Evolutionary conservation across 768 basidiomycete genomes (phyloP).

Genomic region (Tubosaeta sp.): DNA sequence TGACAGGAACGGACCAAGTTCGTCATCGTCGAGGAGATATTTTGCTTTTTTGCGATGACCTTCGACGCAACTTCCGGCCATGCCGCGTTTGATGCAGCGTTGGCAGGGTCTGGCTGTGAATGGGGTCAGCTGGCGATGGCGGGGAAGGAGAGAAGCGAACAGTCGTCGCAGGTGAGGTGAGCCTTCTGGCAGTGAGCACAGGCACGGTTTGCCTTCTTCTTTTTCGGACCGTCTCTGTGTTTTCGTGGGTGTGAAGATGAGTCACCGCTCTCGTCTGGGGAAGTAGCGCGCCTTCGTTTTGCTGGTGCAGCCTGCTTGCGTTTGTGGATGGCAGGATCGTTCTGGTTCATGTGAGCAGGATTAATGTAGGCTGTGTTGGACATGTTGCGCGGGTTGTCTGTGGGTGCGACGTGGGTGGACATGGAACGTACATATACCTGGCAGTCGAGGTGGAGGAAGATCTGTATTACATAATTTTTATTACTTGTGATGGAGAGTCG

Average conservation of each 20-base stretch:
- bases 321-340: constrained; percentile 27
- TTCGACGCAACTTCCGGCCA: constrained; percentile 84
- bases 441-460: constrained; percentile 8
- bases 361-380: constrained; percentile 34
- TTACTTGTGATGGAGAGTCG: constrained; percentile 13
- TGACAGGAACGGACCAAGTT: constrained; percentile 59
- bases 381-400: constrained; percentile 5
- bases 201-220: constrained; percentile 92
- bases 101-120: constrained; percentile 88
- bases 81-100: constrained; percentile 91
- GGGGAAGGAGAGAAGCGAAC: constrained; percentile 46
- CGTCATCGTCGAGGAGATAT: constrained; percentile 91
- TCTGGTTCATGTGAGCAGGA: constrained; percentile 37
- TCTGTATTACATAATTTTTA: constrained; percentile 19
- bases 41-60: constrained; percentile 98
- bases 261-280: constrained; percentile 54
- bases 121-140: constrained; percentile 9
- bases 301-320: constrained; percentile 38
- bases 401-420: constrained; percentile 2
- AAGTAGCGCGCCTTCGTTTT: constrained; percentile 63
- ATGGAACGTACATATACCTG: not conserved
- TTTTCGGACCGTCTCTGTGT: constrained; percentile 74
- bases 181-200: constrained; percentile 97
- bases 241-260: constrained; percentile 45
- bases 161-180: constrained; percentile 97